These are phyloP conservation scores for Stephanocyclus meneghinianus DNA, from an alignment of 352 stramenopile species.

Conservation along the genomic window DNA sequence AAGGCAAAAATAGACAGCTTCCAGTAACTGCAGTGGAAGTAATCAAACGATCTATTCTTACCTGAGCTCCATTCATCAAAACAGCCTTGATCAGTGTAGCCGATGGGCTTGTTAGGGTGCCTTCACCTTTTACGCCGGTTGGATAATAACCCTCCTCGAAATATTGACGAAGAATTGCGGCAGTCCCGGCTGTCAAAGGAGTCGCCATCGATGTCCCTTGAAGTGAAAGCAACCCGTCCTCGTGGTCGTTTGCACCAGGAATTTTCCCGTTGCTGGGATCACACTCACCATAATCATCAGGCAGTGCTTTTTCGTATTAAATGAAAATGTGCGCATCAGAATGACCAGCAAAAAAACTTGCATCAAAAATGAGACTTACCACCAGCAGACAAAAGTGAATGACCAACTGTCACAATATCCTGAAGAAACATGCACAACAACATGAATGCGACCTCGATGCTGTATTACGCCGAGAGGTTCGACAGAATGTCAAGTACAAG, in stretches of 20 bases:
- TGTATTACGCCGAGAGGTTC: neutral
- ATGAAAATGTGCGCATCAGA: neutral
- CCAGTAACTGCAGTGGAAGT: neutral
- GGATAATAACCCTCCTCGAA: constrained; percentile 80
- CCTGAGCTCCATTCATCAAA: constrained; percentile 85
- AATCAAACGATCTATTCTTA: neutral
- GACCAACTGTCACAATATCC: constrained; percentile 63
- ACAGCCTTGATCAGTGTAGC: constrained; percentile 85
- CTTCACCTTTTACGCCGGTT: constrained; percentile 38
- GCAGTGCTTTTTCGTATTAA: constrained; percentile 11
- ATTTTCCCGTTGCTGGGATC: constrained; percentile 17
- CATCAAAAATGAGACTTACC: neutral
- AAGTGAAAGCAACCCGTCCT: constrained; percentile 31
- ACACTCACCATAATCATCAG: constrained; percentile 38
- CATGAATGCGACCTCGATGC: neutral
- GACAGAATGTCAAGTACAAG: neutral
- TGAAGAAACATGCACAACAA: neutral
- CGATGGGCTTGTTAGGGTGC: constrained; percentile 22
- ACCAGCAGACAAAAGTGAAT: constrained; percentile 52
- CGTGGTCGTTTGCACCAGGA: constrained; percentile 15
- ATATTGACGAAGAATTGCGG: constrained; percentile 87
- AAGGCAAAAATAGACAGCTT: neutral
- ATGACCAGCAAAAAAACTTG: neutral
- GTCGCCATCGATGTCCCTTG: constrained; percentile 86
- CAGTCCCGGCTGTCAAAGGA: constrained; percentile 84